Percentiles rank a stretch among this genome's conserved stretches.
Evolutionary conservation across 768 basidiomycete genomes (phyloP).

Genomic region (Naganishia friedmannii): DNA sequence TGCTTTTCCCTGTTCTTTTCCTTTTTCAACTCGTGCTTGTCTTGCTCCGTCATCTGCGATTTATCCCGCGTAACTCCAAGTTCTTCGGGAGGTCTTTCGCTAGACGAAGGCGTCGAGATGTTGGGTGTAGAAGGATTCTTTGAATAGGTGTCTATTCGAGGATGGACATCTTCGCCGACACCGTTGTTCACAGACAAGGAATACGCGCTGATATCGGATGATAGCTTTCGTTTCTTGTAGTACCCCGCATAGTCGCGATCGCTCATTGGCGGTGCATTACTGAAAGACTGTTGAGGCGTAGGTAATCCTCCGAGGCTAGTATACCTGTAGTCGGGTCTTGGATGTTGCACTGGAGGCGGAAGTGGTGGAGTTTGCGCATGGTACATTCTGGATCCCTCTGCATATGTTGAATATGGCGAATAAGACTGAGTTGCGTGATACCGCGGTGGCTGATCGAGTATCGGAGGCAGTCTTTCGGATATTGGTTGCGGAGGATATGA

Average conservation of each 20-base stretch:
- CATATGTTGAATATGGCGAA: slow-evolving; percentile 12
- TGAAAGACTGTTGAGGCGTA: slow-evolving; percentile 4
- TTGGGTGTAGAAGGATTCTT: slow-evolving; percentile 10
- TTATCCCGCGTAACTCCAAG: neutral
- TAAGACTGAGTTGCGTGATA: slow-evolving; percentile 2
- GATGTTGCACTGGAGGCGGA: slow-evolving; percentile 4
- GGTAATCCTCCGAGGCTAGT: neutral
- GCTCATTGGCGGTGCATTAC: neutral
- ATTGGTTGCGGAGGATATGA: slow-evolving; percentile 2
- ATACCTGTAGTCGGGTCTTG: slow-evolving; percentile 13
- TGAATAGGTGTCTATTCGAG: neutral
- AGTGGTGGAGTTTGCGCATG: slow-evolving; percentile 18
- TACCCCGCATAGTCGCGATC: slow-evolving; percentile 13
- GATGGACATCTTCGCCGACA: neutral
- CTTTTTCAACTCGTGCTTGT: slow-evolving; percentile 30
- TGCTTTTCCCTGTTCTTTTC: slow-evolving; percentile 31
- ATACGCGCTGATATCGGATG: slow-evolving; percentile 20
- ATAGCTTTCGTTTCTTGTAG: slow-evolving; percentile 21
- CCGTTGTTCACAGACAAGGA: slow-evolving; percentile 14
- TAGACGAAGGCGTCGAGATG: slow-evolving; percentile 22
- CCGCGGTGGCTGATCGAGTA: slow-evolving; percentile 10
- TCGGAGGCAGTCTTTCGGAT: slow-evolving; percentile 3
- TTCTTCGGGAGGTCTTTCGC: slow-evolving; percentile 6
- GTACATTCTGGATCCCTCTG: slow-evolving; percentile 13
- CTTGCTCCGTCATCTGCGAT: slow-evolving; percentile 18